Percentiles rank a stretch among this genome's conserved stretches.
Evolutionary conservation across 441 rosid genomes (phyloP).

Genomic region (Populus trichocarpa): DNA sequence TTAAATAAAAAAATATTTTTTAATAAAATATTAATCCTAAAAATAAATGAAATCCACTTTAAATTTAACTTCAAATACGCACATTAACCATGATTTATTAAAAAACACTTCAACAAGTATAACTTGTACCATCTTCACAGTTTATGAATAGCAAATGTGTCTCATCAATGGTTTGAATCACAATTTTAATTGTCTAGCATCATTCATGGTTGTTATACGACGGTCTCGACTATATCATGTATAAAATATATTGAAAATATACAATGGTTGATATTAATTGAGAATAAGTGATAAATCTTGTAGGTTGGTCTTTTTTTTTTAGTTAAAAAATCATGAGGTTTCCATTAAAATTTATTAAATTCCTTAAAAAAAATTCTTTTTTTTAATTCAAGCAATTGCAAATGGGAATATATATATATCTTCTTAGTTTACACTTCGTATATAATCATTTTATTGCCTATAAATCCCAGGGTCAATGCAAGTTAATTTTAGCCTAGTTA

Average conservation of each 20-base stretch:
- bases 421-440: no score
- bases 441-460: background rate
- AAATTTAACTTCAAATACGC: no score
- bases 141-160: background rate
- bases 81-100: background rate
- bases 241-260: no score
- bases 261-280: background rate
- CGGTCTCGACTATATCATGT: background rate
- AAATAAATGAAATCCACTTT: no score
- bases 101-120: background rate
- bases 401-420: no score
- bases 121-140: background rate
- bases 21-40: no score
- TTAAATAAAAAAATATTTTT: no score
- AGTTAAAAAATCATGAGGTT: background rate
- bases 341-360: background rate
- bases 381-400: background rate
- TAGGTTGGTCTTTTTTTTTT: background rate
- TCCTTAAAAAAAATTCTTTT: no score
- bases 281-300: background rate
- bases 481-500: background rate
- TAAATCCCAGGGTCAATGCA: background rate
- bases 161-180: background rate
- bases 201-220: background rate
- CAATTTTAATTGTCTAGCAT: no score